phyloP scores from a whole-genome alignment of 768 basidiomycete species.

The Xerocomus potaroensis region DNA sequence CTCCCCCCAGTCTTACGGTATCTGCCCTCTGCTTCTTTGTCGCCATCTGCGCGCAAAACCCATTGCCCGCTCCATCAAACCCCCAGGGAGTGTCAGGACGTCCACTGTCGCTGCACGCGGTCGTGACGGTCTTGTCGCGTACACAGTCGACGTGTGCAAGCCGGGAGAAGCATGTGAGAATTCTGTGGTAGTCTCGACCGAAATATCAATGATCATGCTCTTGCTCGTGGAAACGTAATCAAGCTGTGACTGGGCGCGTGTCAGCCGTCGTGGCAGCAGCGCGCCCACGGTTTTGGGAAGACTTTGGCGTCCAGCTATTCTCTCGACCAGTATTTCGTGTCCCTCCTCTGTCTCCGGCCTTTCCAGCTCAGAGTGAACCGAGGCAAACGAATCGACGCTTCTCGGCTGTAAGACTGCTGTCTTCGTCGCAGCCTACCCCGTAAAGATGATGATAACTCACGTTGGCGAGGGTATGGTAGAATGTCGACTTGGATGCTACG shows the following conservation, averaged over 20 bases:
- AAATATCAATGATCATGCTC: slow-evolving; percentile 43
- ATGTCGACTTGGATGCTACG: slow-evolving; percentile 43
- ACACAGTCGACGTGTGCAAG: slow-evolving; percentile 13
- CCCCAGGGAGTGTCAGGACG: slow-evolving; percentile 20
- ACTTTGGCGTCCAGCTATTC: slow-evolving; percentile 41
- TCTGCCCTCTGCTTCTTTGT: slow-evolving; percentile 32
- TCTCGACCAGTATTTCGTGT: slow-evolving; percentile 47
- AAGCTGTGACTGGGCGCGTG: slow-evolving; percentile 39
- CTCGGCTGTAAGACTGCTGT: slow-evolving; percentile 34
- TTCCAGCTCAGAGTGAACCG: slow-evolving; percentile 32
- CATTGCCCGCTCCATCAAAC: slow-evolving; percentile 37
- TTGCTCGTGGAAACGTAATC: slow-evolving; percentile 30
- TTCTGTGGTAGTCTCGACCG: slow-evolving; percentile 40
- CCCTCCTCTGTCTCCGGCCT: slow-evolving; percentile 38
- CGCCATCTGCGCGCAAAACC: slow-evolving; percentile 41
- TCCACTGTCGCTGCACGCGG: slow-evolving; percentile 35
- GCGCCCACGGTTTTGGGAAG: slow-evolving; percentile 40
- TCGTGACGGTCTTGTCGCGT: slow-evolving; percentile 27
- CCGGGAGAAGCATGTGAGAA: slow-evolving; percentile 1
- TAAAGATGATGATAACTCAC: slow-evolving; percentile 27
- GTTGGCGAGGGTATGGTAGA: slow-evolving; percentile 43
- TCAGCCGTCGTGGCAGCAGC: slow-evolving; percentile 44
- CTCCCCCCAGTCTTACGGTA: slow-evolving; percentile 9
- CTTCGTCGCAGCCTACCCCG: slow-evolving; percentile 8
- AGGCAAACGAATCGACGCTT: slow-evolving; percentile 43